A percentile compares a stretch with the other conserved stretches of the same genome.
These are phyloP conservation scores for Heritiera fomes DNA, from an alignment of 345 rosid species.

Conservation along the genomic window DNA sequence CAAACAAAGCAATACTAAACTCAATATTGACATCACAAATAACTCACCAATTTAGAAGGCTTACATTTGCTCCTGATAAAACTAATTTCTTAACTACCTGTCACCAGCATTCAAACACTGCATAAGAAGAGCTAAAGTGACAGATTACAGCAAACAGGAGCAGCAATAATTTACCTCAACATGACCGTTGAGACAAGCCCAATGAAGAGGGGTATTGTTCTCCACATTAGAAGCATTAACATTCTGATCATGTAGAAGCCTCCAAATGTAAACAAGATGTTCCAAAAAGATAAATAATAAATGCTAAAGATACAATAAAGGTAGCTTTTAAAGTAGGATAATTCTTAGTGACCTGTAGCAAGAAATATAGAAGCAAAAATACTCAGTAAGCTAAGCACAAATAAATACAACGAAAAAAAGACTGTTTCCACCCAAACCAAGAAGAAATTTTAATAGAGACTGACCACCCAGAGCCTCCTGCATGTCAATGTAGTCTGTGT, in stretches of 20 bases:
- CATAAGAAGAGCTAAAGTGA: background rate
- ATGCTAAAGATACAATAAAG: background rate
- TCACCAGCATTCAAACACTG: slow-evolving; percentile 16
- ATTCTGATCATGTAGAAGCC: slow-evolving; percentile 47
- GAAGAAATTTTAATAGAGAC: background rate
- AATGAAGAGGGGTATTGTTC: slow-evolving; percentile 87
- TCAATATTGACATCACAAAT: background rate
- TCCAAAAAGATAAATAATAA: background rate
- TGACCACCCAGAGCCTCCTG: background rate
- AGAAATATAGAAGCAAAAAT: background rate
- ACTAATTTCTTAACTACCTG: slow-evolving; percentile 83
- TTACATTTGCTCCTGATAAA: slow-evolving; percentile 72
- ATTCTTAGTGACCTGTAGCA: background rate
- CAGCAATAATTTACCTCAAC: slow-evolving; percentile 51
- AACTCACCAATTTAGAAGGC: slow-evolving; percentile 65
- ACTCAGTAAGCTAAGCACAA: background rate
- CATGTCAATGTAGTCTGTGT: background rate
- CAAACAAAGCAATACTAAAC: background rate
- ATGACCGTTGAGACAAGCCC: slow-evolving; percentile 90
- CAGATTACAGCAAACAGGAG: background rate
- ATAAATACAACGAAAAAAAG: background rate
- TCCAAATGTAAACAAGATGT: slow-evolving; percentile 14
- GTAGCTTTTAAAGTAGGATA: background rate
- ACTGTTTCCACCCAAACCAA: background rate
- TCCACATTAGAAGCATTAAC: slow-evolving; percentile 66